These are phyloP conservation scores for Talaromyces rugulosus DNA, from an alignment of 2,329 filamentous ascomycete genomes.

Conservation along the genomic window DNA sequence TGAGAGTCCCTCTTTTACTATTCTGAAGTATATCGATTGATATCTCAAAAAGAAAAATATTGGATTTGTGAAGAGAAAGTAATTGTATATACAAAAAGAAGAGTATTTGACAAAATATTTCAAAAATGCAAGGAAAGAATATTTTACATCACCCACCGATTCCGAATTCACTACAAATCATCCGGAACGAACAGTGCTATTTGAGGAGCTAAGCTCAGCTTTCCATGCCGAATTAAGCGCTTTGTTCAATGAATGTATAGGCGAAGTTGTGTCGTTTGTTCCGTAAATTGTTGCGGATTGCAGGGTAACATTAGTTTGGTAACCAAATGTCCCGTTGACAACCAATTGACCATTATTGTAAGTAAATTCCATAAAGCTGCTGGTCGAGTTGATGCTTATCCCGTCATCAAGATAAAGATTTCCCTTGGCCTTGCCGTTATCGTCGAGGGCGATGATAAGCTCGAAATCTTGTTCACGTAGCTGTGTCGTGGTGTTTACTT, in stretches of 20 bases:
- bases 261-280: conserved; percentile 17
- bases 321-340: conserved; percentile 26
- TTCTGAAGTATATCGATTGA: too few species aligned
- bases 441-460: conserved; percentile 63
- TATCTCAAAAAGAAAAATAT: conserved; percentile 33
- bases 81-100: too few species aligned
- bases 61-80: neutral
- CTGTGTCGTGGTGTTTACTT: conserved; percentile 58
- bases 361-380: conserved; percentile 53
- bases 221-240: too few species aligned
- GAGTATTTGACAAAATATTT: too few species aligned
- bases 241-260: too few species aligned
- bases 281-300: conserved; percentile 31
- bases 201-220: too few species aligned
- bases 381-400: conserved; percentile 59
- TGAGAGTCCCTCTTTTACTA: too few species aligned
- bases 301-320: conserved; percentile 23
- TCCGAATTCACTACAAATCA: too few species aligned
- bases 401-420: conserved; percentile 76
- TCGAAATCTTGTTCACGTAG: conserved; percentile 62
- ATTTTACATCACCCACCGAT: too few species aligned
- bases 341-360: conserved; percentile 48
- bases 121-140: too few species aligned
- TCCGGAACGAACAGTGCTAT: too few species aligned
- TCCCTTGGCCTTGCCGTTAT: conserved; percentile 60